Percentiles rank a stretch among this genome's conserved stretches.
phyloP scores from a whole-genome alignment of 163 green algal genomes.

The Chloromonas sp. region DNA sequence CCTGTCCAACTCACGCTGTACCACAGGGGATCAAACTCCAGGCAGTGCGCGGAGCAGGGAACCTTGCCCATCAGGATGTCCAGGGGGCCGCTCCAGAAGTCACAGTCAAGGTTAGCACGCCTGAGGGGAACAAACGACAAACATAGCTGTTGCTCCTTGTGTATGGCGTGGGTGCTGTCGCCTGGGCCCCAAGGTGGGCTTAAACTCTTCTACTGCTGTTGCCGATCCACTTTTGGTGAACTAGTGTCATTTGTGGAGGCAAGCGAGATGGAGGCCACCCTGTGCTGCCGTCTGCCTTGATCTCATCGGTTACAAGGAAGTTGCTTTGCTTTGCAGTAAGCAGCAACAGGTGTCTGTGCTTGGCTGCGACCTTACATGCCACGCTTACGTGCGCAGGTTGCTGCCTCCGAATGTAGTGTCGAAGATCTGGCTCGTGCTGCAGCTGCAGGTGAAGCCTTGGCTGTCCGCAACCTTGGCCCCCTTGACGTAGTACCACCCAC shows the following conservation, averaged over 20 bases:
- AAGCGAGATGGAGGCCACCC: too few species aligned
- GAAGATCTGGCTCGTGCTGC: constrained; percentile 41
- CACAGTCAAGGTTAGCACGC: constrained; percentile 63
- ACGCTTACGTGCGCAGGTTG: constrained; percentile 42
- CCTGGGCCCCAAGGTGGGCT: too few species aligned
- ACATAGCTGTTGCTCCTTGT: not conserved
- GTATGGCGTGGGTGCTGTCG: too few species aligned
- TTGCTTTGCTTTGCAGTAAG: too few species aligned
- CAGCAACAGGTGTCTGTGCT: too few species aligned
- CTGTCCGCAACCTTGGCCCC: constrained; percentile 52
- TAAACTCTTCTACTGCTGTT: too few species aligned
- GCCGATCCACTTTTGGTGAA: too few species aligned
- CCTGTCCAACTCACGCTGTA: constrained; percentile 52
- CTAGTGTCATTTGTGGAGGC: too few species aligned
- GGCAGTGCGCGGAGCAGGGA: constrained; percentile 71
- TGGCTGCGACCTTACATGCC: too few species aligned
- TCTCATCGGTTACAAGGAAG: too few species aligned
- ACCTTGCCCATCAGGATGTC: constrained; percentile 42
- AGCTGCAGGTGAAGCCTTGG: constrained; percentile 86
- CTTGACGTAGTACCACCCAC: constrained; percentile 57
- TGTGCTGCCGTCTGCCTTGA: too few species aligned
- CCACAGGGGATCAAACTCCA: constrained; percentile 67
- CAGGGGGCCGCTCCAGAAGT: constrained; percentile 47
- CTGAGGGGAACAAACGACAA: constrained; percentile 16
- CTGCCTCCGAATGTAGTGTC: constrained; percentile 50